Base-by-base conservation (phyloP, 1,139 yeast species). In the Pichia sp. region DNA sequence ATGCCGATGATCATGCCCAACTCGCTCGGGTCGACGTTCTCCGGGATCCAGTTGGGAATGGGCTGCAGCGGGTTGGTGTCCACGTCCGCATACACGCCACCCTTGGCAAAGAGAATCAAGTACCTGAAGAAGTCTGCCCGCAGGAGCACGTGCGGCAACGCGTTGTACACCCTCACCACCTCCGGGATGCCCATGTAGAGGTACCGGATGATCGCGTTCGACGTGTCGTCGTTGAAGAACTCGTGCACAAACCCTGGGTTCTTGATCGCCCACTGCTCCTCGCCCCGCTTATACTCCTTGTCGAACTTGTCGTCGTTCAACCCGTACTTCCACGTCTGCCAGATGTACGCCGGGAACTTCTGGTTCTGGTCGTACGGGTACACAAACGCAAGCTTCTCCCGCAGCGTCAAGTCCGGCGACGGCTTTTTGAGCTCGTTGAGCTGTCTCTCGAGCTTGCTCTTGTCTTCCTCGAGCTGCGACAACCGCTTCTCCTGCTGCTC, bases 121-220 rank as follows among this genome's bases (percentile, higher is more conserved):
- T 92, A 93, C 57, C 97, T 75, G 75, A 93, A 89, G 66, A 92
- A 93, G 71, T 92, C 98, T 8, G 97, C 96, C 67, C 87, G 86
- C 57, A 93, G 73, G 53, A 90, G 87, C 49, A 80, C 78, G 63
- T 82, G 84, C 1, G 98, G 98, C 82, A 93, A 75, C 29, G 80
- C 64, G 51, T 80, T 78, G 70, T 87, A 93, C 0, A 97, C 97
- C 62, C 79, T 78, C 5, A 84, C 76, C 19, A 92, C 90, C 51
- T 84, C 84, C 1, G 97, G 97, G 1, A 87, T 79, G 15, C 82
- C 75, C 58, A 80, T 78, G 67, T 82, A 92, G 47, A 88, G 67
- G 58, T 79, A 81, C 51, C 78, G 78, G 51, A 92, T 76, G 58
- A 90, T 70, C 41, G 83, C 82, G 41, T 77, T 77, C 29, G 96